Percentiles rank a stretch among this genome's conserved stretches.
Conservation (phyloP, 306 rosid genomes). For the Vicia sativa region DNA sequence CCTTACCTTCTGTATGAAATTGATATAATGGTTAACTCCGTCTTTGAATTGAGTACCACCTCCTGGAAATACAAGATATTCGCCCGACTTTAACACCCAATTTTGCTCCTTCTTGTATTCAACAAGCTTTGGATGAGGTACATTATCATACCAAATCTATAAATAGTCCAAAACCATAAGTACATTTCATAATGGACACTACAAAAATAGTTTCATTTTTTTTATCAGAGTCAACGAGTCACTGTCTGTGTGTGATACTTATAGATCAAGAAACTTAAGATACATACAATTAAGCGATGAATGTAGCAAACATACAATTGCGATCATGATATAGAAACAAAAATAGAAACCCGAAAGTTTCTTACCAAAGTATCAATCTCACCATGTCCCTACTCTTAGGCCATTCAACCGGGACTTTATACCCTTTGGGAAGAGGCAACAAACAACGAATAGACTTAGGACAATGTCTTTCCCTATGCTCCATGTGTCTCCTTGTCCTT, state of each 20-base stretch:
- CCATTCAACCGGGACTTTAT: constrained; percentile 76
- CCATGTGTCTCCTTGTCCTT: constrained; percentile 79
- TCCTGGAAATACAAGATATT: constrained; percentile 83
- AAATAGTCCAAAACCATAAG: constrained; percentile 22
- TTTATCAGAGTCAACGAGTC: not conserved
- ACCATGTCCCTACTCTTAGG: constrained; percentile 99
- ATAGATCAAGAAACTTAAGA: not conserved
- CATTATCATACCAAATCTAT: constrained; percentile 90
- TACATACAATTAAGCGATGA: not conserved
- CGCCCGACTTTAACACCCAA: constrained; percentile 84
- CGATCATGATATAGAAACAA: constrained; percentile 18
- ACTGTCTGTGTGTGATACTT: not conserved
- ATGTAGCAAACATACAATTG: too few relatives aligned
- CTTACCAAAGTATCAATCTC: constrained; percentile 83
- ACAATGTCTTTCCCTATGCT: constrained; percentile 93
- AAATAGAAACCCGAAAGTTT: constrained; percentile 31
- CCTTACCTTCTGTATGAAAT: constrained; percentile 68
- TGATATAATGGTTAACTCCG: constrained; percentile 69
- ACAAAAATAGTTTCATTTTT: not conserved
- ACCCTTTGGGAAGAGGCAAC: constrained; percentile 73
- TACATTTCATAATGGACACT: not conserved
- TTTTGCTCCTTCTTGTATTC: constrained; percentile 94
- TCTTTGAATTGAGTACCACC: constrained; percentile 99
- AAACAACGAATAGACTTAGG: constrained; percentile 61
- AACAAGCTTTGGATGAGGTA: constrained; percentile 88